Conservation (phyloP, 2,329 filamentous ascomycete species). For the Tolypocladium paradoxum region DNA sequence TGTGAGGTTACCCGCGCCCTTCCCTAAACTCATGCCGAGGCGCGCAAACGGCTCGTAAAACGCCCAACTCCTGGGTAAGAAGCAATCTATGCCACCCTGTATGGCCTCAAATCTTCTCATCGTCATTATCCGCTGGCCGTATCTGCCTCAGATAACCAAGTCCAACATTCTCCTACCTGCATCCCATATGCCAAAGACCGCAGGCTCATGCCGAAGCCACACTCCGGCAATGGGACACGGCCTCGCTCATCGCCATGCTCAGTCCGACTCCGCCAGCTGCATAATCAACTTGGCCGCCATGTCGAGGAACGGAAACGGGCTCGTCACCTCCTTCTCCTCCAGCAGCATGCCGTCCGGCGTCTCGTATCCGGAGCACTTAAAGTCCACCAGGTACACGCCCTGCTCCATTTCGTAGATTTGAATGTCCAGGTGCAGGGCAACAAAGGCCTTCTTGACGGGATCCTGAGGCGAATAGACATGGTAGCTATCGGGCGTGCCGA, state of each 20-base stretch:
- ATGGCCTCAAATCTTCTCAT: neutral
- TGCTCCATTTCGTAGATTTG: slow-evolving; percentile 92
- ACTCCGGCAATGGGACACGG: too few species aligned
- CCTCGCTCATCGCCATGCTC: slow-evolving; percentile 6
- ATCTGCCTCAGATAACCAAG: neutral
- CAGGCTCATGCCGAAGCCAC: too few species aligned
- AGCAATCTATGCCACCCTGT: neutral
- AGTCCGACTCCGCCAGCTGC: slow-evolving; percentile 76
- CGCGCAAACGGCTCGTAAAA: neutral
- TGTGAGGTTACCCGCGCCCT: neutral
- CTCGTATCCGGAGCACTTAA: slow-evolving; percentile 97
- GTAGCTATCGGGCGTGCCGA: slow-evolving; percentile 21
- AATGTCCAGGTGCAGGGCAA: slow-evolving; percentile 93
- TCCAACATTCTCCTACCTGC: neutral
- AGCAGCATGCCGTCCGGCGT: slow-evolving; percentile 60
- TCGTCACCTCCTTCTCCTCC: slow-evolving; percentile 91
- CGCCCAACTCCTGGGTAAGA: neutral
- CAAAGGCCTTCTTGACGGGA: slow-evolving; percentile 46
- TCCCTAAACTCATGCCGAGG: neutral
- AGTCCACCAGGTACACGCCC: slow-evolving; percentile 91
- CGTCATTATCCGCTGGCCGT: neutral
- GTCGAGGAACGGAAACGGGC: slow-evolving; percentile 91
- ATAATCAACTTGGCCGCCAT: slow-evolving; percentile 87
- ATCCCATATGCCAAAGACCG: neutral
- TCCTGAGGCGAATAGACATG: slow-evolving; percentile 29